These are phyloP conservation scores for Penicillium frequentans DNA, from an alignment of 2,329 filamentous ascomycete genomes.

Conservation along the genomic window DNA sequence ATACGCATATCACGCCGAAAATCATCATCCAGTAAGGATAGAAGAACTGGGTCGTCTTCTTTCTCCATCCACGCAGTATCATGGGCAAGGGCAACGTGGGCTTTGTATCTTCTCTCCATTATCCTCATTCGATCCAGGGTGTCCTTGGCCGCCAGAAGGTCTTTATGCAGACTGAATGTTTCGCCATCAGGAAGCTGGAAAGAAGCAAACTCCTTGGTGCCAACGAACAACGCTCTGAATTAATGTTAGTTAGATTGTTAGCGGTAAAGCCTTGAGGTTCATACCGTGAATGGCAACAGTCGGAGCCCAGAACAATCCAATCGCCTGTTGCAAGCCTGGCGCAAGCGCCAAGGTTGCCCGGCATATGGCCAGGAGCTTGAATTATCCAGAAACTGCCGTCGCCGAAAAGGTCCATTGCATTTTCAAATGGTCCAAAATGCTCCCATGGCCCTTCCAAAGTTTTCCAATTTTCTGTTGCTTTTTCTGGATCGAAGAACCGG, in stretches of 20 bases:
- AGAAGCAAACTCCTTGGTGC: not conserved
- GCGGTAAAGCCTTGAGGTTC: not conserved
- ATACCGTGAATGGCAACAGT: conserved; percentile 6
- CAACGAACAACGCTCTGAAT: not conserved
- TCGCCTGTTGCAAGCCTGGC: not conserved
- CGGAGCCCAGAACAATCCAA: conserved; percentile 1
- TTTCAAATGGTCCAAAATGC: conserved; percentile 35
- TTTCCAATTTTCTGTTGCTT: not conserved
- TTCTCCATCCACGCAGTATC: conserved; percentile 13
- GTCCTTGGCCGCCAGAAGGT: not conserved
- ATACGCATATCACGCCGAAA: conserved; percentile 12
- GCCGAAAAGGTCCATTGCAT: conserved; percentile 37
- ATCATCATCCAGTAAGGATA: conserved; percentile 38
- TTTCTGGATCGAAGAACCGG: conserved; percentile 1
- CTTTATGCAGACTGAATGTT: not conserved
- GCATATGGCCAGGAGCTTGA: conserved; percentile 39
- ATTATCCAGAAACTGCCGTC: conserved; percentile 43
- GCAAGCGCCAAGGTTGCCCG: conserved; percentile 43
- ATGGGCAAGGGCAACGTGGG: conserved; percentile 3
- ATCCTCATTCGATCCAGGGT: not conserved
- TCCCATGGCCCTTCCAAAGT: conserved; percentile 23
- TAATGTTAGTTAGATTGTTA: not conserved
- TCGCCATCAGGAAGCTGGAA: not conserved
- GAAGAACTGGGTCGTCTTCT: conserved; percentile 21
- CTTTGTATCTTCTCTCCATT: not conserved